These are phyloP conservation scores for Schoenoplectus tabernaemontani DNA, from an alignment of 202 grass and related monocot species.

Conservation along the genomic window DNA sequence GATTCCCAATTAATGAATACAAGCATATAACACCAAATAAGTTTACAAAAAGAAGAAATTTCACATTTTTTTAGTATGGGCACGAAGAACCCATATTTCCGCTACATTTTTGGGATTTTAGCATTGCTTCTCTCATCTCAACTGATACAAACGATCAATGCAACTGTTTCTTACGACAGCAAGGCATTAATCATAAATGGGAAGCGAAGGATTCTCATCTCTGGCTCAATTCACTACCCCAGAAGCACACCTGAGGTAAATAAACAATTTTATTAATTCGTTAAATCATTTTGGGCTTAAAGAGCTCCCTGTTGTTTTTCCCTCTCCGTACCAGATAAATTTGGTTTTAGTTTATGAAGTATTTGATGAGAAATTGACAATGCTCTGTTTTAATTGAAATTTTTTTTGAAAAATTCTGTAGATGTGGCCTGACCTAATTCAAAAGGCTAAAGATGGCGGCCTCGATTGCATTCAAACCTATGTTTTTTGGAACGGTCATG, in stretches of 20 bases:
- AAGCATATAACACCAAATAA: background rate
- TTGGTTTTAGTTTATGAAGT: background rate
- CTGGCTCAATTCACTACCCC: constrained; percentile 97
- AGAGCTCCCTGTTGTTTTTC: no score
- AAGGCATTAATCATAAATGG: constrained; percentile 58
- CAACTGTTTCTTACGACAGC: constrained; percentile 73
- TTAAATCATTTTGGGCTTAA: no score
- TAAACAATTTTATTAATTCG: background rate
- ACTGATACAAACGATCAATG: constrained; percentile 26
- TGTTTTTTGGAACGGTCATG: constrained; percentile 96
- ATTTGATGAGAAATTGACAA: background rate
- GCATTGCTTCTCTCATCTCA: constrained; percentile 20
- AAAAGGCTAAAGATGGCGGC: constrained; percentile 89
- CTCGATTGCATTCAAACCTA: constrained; percentile 84
- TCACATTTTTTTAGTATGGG: constrained; percentile 17
- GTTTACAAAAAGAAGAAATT: constrained; percentile 10
- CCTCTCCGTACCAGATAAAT: background rate
- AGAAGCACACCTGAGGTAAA: constrained; percentile 85
- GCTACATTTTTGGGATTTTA: constrained; percentile 33
- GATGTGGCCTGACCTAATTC: constrained; percentile 97
- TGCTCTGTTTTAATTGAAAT: constrained; percentile 7
- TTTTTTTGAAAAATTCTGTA: constrained; percentile 3
- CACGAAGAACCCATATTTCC: background rate
- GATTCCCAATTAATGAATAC: background rate
- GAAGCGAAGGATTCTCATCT: constrained; percentile 72